Base-by-base conservation (phyloP, 148 eudicot species). In the Hydrangea macrophylla region DNA sequence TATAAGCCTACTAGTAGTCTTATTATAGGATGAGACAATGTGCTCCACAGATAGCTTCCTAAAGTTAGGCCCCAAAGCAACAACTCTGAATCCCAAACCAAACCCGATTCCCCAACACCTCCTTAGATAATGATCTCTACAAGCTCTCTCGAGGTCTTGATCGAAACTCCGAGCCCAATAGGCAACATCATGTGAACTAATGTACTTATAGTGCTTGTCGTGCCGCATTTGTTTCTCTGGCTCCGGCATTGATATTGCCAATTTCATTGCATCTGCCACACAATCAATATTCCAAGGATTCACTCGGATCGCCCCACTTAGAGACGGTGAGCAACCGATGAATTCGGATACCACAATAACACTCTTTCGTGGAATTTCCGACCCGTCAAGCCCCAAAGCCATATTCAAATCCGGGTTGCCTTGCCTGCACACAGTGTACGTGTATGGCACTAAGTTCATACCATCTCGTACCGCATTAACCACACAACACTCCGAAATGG, bases 391-490 rank as follows among this genome's bases (percentile, higher is more conserved):
- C 0, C 85, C 88, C 67, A 82, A 65, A 18, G 84, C 82, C 44
- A 73, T 62, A 59, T 85, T 84, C 18, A 84, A 56, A 42, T 26
- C 71, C 2, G 79, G 80, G 61, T 72, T 86, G 17, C 94, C 83
- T 55, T 91, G 94, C 51, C 97, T 79, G 15, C 84, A 82, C 0
- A 88, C 85, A 0, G 88, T 88, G 64, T 91, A 91, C 70, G 75
- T 77, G 45, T 88, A 91, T 37, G 97, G 92, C 48, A 88, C 86
- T 70, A 91, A 79, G 69, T 91, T 91, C 97, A 91, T 88, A 53
- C 97, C 97, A 75, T 91, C 97, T 35, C 97, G 76, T 15, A 91
- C 91, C 11, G 92, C 91, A 83, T 88, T 91, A 50, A 91, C 86
- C 70, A 88, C 83, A 63, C 85, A 82, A 72, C 97, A 91, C 55